Evolutionary conservation across 2,329 filamentous ascomycete species (phyloP).

Genomic region (Stachybotrys echinatus): DNA sequence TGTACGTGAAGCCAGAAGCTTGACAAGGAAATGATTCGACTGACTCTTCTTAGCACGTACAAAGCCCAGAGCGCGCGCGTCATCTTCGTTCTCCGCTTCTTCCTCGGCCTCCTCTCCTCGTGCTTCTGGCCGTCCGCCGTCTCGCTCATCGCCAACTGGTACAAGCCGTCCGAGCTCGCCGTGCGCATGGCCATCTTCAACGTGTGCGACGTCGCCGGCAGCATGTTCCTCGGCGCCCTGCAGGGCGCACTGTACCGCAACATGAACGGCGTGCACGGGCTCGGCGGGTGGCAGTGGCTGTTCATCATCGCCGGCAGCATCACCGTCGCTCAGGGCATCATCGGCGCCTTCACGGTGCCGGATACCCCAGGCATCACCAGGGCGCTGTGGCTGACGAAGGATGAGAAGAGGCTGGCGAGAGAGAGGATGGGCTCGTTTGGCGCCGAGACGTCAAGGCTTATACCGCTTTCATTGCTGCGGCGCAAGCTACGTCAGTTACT

Average conservation of each 20-base stretch:
- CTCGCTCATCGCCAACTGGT: slow-evolving; percentile 37
- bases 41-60: slow-evolving; percentile 15
- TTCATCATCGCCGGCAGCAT: slow-evolving; percentile 39
- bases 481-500: slow-evolving; percentile 19
- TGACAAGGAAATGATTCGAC: background rate
- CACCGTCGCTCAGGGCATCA: slow-evolving; percentile 33
- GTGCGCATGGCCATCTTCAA: slow-evolving; percentile 37
- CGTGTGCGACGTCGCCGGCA: slow-evolving; percentile 35
- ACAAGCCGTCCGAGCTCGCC: slow-evolving; percentile 34
- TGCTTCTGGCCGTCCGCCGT: slow-evolving; percentile 32
- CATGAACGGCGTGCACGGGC: slow-evolving; percentile 32
- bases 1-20: slow-evolving; percentile 9
- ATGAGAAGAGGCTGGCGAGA: slow-evolving; percentile 18
- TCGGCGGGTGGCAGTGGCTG: slow-evolving; percentile 40
- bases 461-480: slow-evolving; percentile 15
- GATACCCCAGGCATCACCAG: slow-evolving; percentile 23
- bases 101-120: slow-evolving; percentile 33
- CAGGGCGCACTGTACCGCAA: slow-evolving; percentile 35
- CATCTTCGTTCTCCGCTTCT: slow-evolving; percentile 35
- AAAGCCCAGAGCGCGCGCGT: slow-evolving; percentile 28
- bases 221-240: slow-evolving; percentile 38
- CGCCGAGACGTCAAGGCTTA: slow-evolving; percentile 20
- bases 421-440: slow-evolving; percentile 20
- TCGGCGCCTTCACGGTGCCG: slow-evolving; percentile 32
- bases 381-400: slow-evolving; percentile 20